Evolutionary conservation across 352 stramenopile species (phyloP).

Genomic region (Pythium brachiatum): DNA sequence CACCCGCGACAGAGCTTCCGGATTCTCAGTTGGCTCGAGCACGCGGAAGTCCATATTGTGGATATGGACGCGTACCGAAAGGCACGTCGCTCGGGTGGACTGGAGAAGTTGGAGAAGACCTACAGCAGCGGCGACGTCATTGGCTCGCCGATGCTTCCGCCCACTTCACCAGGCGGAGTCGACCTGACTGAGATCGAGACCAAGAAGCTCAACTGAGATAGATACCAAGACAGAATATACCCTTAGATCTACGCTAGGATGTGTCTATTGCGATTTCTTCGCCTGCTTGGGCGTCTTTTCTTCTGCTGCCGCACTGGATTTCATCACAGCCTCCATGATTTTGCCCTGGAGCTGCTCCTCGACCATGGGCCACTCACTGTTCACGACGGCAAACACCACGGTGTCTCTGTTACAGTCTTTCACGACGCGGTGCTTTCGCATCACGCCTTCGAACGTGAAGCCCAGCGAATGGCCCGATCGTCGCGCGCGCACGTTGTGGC

Average conservation of each 20-base stretch:
- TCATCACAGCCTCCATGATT: constrained; percentile 8
- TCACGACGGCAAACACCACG: constrained; percentile 81
- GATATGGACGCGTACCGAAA: constrained; percentile 79
- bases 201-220: constrained; percentile 9
- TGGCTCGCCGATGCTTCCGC: neutral
- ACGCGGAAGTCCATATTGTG: constrained; percentile 78
- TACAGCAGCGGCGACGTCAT: constrained; percentile 14
- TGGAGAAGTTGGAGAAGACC: constrained; percentile 27
- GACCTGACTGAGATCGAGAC: constrained; percentile 12
- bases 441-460: constrained; percentile 86
- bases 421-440: constrained; percentile 84
- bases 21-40: constrained; percentile 79
- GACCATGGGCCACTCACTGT: constrained; percentile 82
- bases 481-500: constrained; percentile 82
- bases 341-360: constrained; percentile 53
- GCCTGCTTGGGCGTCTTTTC: neutral
- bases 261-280: constrained; percentile 43
- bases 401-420: constrained; percentile 86
- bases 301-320: constrained; percentile 8
- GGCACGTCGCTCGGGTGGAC: constrained; percentile 55
- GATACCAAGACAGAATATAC: neutral
- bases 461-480: constrained; percentile 76
- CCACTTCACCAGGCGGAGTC: neutral
- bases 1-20: constrained; percentile 59
- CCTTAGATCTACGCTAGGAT: neutral